Evolutionary conservation across 164 flowering plant species (phyloP).

Genomic region (Tinospora cordifolia): DNA sequence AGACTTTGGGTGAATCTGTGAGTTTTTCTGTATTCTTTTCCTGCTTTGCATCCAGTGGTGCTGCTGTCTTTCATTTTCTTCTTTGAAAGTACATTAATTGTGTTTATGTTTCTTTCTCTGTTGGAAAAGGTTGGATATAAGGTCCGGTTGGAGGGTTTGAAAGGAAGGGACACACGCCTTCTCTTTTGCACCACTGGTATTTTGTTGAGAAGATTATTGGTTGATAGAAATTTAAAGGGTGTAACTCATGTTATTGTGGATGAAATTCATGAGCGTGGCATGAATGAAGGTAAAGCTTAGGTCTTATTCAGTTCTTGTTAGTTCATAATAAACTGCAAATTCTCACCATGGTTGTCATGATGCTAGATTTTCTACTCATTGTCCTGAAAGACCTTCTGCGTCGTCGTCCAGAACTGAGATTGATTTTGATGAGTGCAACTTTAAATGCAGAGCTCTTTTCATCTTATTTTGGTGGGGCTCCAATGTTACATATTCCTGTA

Average conservation of each 20-base stretch:
- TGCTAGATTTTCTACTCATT: constrained; percentile 83
- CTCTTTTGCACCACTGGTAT: constrained; percentile 90
- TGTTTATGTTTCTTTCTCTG: constrained; percentile 7
- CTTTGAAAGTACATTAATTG: background rate
- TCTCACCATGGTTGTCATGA: constrained; percentile 19
- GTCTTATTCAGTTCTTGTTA: background rate
- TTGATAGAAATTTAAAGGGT: constrained; percentile 69
- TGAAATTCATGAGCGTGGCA: constrained; percentile 92
- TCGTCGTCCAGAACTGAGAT: constrained; percentile 75
- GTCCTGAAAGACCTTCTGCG: constrained; percentile 88
- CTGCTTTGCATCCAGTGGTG: background rate
- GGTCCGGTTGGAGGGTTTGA: constrained; percentile 80
- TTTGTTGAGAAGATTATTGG: constrained; percentile 65
- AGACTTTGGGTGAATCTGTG: constrained; percentile 85
- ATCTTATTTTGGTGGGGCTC: constrained; percentile 84
- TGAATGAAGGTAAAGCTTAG: constrained; percentile 68
- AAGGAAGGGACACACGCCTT: constrained; percentile 83
- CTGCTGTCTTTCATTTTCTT: background rate
- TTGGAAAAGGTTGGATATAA: constrained; percentile 66
- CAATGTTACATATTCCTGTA: constrained; percentile 82
- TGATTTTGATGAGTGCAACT: constrained; percentile 95
- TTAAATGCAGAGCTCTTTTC: constrained; percentile 87
- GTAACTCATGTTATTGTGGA: constrained; percentile 80
- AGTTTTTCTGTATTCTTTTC: constrained; percentile 22
- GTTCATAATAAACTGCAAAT: constrained; percentile 2